Evolutionary conservation across 2,329 filamentous ascomycete species (phyloP).

Genomic region (Pseudopithomyces chartarum): DNA sequence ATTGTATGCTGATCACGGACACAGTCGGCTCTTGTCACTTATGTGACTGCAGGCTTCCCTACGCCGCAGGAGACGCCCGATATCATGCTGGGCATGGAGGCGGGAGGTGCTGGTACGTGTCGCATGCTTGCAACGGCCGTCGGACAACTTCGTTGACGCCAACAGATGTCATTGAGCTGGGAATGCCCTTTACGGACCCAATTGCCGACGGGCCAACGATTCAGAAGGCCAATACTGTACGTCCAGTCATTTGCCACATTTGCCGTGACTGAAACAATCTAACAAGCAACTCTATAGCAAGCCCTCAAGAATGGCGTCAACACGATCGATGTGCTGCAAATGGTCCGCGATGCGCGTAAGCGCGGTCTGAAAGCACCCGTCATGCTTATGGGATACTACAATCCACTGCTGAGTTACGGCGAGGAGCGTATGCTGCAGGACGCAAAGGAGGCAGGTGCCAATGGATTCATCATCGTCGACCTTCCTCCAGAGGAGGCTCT

Average conservation of each 20-base stretch:
- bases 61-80: constrained; percentile 80
- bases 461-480: constrained; percentile 97
- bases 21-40: constrained; percentile 86
- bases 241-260: constrained; percentile 36
- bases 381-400: constrained; percentile 98
- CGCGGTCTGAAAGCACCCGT: constrained; percentile 81
- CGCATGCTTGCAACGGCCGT: not conserved
- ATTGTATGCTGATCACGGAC: constrained; percentile 17
- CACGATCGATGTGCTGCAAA: constrained; percentile 76
- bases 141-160: constrained; percentile 20
- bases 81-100: constrained; percentile 87
- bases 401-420: constrained; percentile 91
- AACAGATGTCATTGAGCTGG: constrained; percentile 90
- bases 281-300: constrained; percentile 47
- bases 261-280: constrained; percentile 14
- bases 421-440: constrained; percentile 88
- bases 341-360: constrained; percentile 79
- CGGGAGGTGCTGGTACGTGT: constrained; percentile 79
- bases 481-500: constrained; percentile 94
- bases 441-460: constrained; percentile 81
- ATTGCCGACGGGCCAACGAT: constrained; percentile 98
- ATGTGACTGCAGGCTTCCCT: constrained; percentile 94
- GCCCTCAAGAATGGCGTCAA: constrained; percentile 89
- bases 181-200: constrained; percentile 95
- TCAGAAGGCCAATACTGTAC: constrained; percentile 87